Conservation (phyloP, 192 early-diverging fungal species). For the Backusella parvicylindrica region DNA sequence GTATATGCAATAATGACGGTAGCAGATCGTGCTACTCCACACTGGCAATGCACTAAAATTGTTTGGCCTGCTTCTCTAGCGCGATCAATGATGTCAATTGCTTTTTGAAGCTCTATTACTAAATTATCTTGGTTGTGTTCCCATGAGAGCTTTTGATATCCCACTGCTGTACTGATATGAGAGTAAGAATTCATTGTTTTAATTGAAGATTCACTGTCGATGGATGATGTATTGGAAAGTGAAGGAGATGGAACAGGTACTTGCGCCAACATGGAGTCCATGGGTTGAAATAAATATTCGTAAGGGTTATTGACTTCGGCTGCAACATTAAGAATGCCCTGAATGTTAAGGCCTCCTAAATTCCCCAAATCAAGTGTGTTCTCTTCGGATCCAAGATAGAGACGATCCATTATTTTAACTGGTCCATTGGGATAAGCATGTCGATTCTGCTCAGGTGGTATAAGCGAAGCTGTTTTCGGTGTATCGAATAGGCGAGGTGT, state of each 20-base stretch:
- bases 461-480: neutral
- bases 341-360: conserved; percentile 49
- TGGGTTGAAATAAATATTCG: conserved; percentile 18
- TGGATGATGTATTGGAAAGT: conserved; percentile 2
- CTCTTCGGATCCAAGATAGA: conserved; percentile 65
- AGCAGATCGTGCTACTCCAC: conserved; percentile 88
- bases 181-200: neutral
- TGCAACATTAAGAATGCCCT: conserved; percentile 75
- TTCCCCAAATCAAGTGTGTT: conserved; percentile 53
- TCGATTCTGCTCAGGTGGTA: neutral
- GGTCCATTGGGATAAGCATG: conserved; percentile 56
- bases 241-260: conserved; percentile 1
- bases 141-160: conserved; percentile 67
- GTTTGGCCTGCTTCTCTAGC: conserved; percentile 47
- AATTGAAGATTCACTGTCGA: neutral
- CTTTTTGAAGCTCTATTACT: conserved; percentile 52
- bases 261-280: neutral
- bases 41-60: conserved; percentile 85
- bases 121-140: conserved; percentile 71
- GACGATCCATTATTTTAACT: conserved; percentile 56
- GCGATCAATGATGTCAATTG: conserved; percentile 66
- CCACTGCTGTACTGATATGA: conserved; percentile 22
- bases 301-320: conserved; percentile 53
- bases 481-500: neutral
- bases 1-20: conserved; percentile 85